Percentiles rank a stretch among this genome's conserved stretches.
phyloP scores from a whole-genome alignment of 2,329 filamentous ascomycete species.

The Penicillium occitanis region DNA sequence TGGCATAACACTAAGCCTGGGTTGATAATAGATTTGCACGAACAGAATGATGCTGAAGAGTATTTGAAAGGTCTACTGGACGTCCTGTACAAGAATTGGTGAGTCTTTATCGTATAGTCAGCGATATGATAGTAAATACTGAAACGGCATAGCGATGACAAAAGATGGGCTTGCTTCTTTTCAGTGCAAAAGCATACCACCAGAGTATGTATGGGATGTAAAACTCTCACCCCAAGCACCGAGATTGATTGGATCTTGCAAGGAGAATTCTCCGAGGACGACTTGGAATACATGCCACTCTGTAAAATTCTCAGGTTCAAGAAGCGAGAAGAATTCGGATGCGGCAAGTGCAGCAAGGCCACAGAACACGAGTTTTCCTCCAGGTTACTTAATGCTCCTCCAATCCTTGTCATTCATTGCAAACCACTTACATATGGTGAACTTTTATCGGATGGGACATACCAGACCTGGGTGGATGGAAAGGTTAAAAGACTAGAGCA shows the following conservation, averaged over 20 bases:
- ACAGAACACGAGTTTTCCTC: background rate
- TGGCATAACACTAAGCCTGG: background rate
- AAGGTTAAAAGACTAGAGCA: conserved; percentile 1
- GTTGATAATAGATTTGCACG: background rate
- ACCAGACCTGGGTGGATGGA: background rate
- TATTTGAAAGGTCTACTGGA: conserved; percentile 24
- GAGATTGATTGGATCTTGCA: background rate
- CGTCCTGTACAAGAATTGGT: background rate
- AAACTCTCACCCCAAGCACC: too few species aligned
- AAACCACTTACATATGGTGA: background rate
- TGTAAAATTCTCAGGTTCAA: background rate
- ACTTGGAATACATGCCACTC: background rate
- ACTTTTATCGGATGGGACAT: background rate
- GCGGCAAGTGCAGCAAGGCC: too few species aligned
- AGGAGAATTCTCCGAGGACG: background rate
- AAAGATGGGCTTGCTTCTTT: too few species aligned
- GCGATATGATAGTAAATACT: background rate
- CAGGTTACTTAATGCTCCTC: background rate
- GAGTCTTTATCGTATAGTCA: background rate
- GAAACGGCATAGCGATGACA: too few species aligned
- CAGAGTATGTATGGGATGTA: too few species aligned
- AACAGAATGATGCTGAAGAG: conserved; percentile 25
- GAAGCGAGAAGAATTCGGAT: too few species aligned
- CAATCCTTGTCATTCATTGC: conserved; percentile 7
- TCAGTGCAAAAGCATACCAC: too few species aligned